These are phyloP conservation scores for Rhipidocladum racemiflorum DNA, from an alignment of 176 grass and related monocot species.

Conservation along the genomic window DNA sequence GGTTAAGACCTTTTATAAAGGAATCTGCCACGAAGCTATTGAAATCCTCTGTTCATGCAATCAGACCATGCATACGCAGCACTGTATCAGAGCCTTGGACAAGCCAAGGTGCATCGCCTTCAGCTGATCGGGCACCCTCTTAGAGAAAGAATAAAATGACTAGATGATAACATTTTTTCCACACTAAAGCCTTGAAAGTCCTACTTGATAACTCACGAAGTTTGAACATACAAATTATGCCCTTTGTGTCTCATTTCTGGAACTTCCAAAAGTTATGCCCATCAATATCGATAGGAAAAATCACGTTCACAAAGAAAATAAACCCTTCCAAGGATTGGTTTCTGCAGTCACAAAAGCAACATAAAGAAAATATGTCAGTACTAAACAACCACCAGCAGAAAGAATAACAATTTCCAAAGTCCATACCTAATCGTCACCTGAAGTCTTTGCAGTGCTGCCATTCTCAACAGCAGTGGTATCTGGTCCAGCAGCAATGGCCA, in stretches of 20 bases:
- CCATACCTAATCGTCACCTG: not conserved
- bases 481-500: not conserved
- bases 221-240: not conserved
- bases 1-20: conserved; percentile 6
- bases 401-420: not conserved
- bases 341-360: conserved; percentile 12
- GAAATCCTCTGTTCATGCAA: not conserved
- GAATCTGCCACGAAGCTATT: not conserved
- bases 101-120: not conserved
- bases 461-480: conserved; percentile 4
- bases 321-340: not conserved
- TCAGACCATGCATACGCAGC: not conserved
- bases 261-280: not conserved
- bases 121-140: not conserved
- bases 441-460: not conserved
- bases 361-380: not conserved
- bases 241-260: not conserved
- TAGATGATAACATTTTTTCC: conserved; percentile 20
- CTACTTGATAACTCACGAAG: conserved; percentile 18
- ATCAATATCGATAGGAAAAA: not conserved
- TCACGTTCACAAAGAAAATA: not conserved
- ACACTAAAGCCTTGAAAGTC: not conserved
- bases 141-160: conserved; percentile 21
- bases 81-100: not conserved
- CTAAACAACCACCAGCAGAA: not conserved